A percentile compares a stretch with the other conserved stretches of the same genome.
phyloP scores from a whole-genome alignment of 331 rosid genomes.

The Spiraea crenata region DNA sequence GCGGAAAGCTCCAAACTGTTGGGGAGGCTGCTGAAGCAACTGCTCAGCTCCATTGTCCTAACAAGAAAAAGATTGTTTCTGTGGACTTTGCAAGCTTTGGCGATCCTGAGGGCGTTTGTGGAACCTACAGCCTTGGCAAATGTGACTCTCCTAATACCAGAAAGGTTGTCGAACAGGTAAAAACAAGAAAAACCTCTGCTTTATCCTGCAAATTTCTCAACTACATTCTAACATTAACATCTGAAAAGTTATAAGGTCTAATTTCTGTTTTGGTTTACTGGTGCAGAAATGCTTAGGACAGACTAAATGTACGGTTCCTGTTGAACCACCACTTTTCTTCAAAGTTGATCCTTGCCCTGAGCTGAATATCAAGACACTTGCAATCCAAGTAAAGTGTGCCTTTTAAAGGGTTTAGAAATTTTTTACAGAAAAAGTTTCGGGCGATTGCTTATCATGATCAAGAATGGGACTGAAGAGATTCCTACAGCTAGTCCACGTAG shows the following conservation, averaged over 20 bases:
- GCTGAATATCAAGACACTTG: constrained; percentile 36
- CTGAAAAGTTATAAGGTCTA: not conserved
- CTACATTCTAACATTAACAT: not conserved
- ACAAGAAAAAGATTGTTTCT: constrained; percentile 33
- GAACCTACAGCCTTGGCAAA: constrained; percentile 36
- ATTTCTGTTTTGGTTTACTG: constrained; percentile 2
- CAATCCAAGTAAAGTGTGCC: constrained; percentile 57
- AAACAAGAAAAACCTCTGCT: not conserved
- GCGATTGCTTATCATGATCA: not conserved
- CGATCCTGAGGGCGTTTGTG: constrained; percentile 61
- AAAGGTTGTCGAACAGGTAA: constrained; percentile 55
- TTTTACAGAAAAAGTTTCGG: not conserved
- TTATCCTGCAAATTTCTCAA: not conserved
- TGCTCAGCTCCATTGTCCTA: constrained; percentile 48
- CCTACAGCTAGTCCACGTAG: constrained; percentile 6
- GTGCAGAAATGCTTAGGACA: constrained; percentile 65
- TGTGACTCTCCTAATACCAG: constrained; percentile 36
- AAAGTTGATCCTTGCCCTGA: constrained; percentile 38
- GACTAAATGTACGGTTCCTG: constrained; percentile 35
- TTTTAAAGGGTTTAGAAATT: not conserved
- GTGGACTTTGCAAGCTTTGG: constrained; percentile 84
- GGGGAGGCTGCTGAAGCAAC: constrained; percentile 11
- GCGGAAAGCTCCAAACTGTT: constrained; percentile 22
- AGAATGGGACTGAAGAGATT: not conserved
- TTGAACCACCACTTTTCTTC: constrained; percentile 34